These are phyloP conservation scores for Cudoniella acicularis DNA, from an alignment of 495 filamentous ascomycete species.

Conservation along the genomic window DNA sequence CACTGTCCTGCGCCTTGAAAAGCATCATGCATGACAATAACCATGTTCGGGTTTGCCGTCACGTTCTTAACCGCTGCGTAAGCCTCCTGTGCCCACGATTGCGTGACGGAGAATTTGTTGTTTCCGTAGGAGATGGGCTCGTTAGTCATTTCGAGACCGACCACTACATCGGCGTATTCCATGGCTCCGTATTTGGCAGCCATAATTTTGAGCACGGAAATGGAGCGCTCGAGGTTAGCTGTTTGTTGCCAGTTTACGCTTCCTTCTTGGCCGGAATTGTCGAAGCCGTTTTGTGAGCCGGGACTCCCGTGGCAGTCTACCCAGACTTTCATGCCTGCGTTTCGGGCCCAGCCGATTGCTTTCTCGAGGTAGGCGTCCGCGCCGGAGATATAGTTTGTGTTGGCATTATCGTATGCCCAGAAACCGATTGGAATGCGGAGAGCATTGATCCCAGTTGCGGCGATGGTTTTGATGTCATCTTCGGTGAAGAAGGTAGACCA, in stretches of 20 bases:
- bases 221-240: conserved; percentile 32
- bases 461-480: conserved; percentile 30
- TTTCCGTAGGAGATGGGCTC: conserved; percentile 33
- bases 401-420: conserved; percentile 38
- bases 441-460: conserved; percentile 37
- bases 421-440: conserved; percentile 40
- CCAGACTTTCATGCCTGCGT: conserved; percentile 35
- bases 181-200: conserved; percentile 36
- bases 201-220: conserved; percentile 34
- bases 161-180: conserved; percentile 39
- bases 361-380: conserved; percentile 36
- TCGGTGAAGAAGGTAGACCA: conserved; percentile 38
- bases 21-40: conserved; percentile 36
- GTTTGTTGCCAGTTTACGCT: conserved; percentile 33
- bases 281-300: conserved; percentile 41
- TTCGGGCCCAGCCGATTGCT: conserved; percentile 38
- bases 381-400: conserved; percentile 33
- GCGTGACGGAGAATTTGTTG: conserved; percentile 30
- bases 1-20: conserved; percentile 29
- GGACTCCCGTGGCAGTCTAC: conserved; percentile 37
- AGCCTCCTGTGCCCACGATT: conserved; percentile 32
- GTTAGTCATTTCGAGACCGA: conserved; percentile 38
- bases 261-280: conserved; percentile 36
- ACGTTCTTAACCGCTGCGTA: conserved; percentile 32
- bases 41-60: conserved; percentile 30